phyloP scores from a whole-genome alignment of 441 rosid species.

The Raphanus hybrid region DNA sequence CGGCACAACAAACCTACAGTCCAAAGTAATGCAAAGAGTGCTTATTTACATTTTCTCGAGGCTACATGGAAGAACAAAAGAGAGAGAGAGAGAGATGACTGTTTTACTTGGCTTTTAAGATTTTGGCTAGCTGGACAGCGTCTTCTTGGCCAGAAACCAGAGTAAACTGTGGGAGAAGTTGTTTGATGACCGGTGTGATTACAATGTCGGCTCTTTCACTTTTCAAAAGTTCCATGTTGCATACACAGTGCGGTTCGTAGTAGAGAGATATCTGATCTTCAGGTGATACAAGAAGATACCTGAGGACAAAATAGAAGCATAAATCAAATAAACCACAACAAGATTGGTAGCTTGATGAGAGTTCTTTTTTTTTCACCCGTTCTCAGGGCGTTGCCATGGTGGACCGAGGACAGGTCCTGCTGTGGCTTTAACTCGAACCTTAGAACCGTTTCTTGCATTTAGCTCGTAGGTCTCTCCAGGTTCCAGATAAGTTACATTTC shows the following conservation, averaged over 20 bases:
- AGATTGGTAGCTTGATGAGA: not conserved
- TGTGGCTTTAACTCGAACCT: constrained; percentile 67
- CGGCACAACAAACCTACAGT: constrained; percentile 67
- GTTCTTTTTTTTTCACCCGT: constrained; percentile 62
- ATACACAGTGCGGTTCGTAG: constrained; percentile 90
- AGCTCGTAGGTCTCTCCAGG: constrained; percentile 71
- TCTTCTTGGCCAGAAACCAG: constrained; percentile 96
- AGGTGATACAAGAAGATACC: constrained; percentile 68
- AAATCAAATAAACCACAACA: not conserved
- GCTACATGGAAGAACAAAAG: not conserved
- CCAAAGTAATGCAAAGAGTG: constrained; percentile 12
- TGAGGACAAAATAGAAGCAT: constrained; percentile 33
- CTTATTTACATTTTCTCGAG: constrained; percentile 24
- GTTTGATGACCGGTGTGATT: constrained; percentile 90
- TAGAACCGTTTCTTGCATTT: constrained; percentile 52
- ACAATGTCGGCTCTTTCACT: constrained; percentile 77
- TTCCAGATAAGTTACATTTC: constrained; percentile 75
- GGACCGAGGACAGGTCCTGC: constrained; percentile 95
- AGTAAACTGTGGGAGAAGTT: constrained; percentile 84
- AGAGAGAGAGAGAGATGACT: not conserved
- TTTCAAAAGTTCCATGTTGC: constrained; percentile 56
- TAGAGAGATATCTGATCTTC: constrained; percentile 68
- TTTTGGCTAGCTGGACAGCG: constrained; percentile 81
- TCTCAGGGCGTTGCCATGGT: constrained; percentile 98
- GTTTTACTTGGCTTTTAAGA: constrained; percentile 70